A percentile compares a stretch with the other conserved stretches of the same genome.
Conservation (phyloP, 108 stramenopile species). For the Fragilariopsis cylindrus region DNA sequence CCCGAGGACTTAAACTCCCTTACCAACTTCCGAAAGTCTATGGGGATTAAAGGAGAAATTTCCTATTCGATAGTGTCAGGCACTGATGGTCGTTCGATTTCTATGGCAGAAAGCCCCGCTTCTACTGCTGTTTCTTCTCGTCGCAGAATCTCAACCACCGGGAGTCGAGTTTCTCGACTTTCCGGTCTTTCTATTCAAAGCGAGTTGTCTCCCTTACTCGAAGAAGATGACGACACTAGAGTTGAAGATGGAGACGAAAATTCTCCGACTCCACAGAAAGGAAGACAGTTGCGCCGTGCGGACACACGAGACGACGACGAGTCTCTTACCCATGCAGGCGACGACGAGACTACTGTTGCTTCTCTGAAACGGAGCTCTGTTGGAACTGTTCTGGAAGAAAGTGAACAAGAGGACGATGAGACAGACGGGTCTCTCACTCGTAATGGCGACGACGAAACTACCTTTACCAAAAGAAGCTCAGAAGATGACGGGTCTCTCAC, state of each 20-base stretch:
- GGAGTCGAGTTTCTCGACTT: slow-evolving; percentile 1
- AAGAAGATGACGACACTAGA: slow-evolving; percentile 8
- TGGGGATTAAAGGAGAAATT: slow-evolving; percentile 47
- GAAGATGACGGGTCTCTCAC: no score
- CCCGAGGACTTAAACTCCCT: slow-evolving; percentile 67
- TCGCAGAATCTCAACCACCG: neutral
- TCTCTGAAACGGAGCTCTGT: neutral
- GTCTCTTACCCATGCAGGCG: no score
- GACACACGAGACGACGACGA: no score
- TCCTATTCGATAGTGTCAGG: neutral
- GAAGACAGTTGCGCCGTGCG: neutral
- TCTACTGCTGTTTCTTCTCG: slow-evolving; percentile 11
- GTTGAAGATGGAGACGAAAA: neutral
- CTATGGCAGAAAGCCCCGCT: slow-evolving; percentile 1
- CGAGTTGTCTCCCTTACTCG: slow-evolving; percentile 18
- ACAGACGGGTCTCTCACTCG: neutral
- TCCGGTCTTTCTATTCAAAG: slow-evolving; percentile 10
- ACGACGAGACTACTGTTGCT: neutral
- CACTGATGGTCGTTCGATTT: neutral
- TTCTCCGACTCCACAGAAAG: slow-evolving; percentile 20
- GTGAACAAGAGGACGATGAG: slow-evolving; percentile 5
- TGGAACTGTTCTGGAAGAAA: slow-evolving; percentile 12
- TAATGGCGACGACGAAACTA: no score
- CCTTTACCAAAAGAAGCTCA: no score
- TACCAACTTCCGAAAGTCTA: slow-evolving; percentile 41